phyloP scores from a whole-genome alignment of 345 rosid genomes.

The Rhizophora mangle region DNA sequence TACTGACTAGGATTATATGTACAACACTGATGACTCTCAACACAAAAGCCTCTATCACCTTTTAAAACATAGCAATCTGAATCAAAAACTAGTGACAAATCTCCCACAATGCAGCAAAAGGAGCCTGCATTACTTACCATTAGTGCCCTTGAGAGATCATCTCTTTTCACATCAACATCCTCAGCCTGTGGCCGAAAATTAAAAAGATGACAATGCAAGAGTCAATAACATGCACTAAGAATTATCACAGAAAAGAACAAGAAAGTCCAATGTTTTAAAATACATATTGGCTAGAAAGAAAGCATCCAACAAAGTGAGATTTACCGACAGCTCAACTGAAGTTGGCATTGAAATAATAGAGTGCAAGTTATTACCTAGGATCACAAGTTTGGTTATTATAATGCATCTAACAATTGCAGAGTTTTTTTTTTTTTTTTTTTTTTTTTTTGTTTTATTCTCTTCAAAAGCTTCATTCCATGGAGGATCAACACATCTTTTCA shows the following conservation, averaged over 20 bases:
- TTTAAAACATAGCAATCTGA: too few relatives aligned
- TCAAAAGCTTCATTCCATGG: too few relatives aligned
- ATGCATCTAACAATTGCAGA: background rate
- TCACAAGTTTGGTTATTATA: background rate
- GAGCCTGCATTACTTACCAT: slow-evolving; percentile 46
- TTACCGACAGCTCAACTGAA: background rate
- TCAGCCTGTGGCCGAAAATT: slow-evolving; percentile 51
- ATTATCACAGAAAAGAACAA: background rate
- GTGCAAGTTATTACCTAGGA: background rate
- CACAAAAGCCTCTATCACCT: too few relatives aligned
- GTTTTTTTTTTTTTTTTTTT: background rate
- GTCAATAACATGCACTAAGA: slow-evolving; percentile 9
- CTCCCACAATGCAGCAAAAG: slow-evolving; percentile 15
- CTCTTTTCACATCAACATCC: slow-evolving; percentile 55
- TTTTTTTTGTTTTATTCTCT: too few relatives aligned
- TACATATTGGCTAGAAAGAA: background rate
- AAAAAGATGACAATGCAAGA: slow-evolving; percentile 12
- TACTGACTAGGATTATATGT: background rate
- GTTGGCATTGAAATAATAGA: background rate
- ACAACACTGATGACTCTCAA: background rate
- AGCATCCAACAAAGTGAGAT: background rate
- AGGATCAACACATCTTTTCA: too few relatives aligned
- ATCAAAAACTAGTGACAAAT: background rate
- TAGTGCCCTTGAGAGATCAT: slow-evolving; percentile 71
- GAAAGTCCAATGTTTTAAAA: background rate